Base-by-base conservation (phyloP, 345 rosid genomes). In the Triadica sebifera region DNA sequence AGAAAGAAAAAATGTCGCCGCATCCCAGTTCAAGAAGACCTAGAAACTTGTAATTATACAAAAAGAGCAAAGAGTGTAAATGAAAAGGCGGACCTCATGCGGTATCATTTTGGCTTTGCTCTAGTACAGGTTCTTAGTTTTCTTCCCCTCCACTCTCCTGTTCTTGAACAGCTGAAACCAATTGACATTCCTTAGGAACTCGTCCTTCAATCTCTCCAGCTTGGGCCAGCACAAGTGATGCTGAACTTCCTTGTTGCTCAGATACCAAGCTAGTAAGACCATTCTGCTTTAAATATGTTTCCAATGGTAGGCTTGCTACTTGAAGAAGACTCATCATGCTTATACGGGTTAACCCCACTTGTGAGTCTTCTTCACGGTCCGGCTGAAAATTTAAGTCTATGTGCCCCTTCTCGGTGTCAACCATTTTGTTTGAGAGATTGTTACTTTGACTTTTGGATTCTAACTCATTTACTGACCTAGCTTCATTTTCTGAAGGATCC, bases 361-460 rank as follows among this genome's bases (percentile, higher is more conserved):
- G 86, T 2, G 50, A 59, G 5, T 82, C 87, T 34, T 88, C 92
- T 20, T 83, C 87, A 5, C 85, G 88, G 24, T 79, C 88, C 4
- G 99, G 99, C 72, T 88, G 90, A 75, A 85, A 82, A 80, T 95
- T 95, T 75, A 93, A 85, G 85, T 95, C 98, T 70, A 93, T 84
- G 73, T 84, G 79, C 69, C 87, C 96, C 67, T 88, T 92, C 46
- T 80, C 69, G 25, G 78, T 49, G 67, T 87, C 93, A 45, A 79
- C 69, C 68, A 79, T 10, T 20, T 83, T 85, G 73, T n/a, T 69
- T 12, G 85, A 53, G 11, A 73, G 76, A 62, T 85, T 81, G 76
- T 82, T 82, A 81, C 64, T 83, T 67, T 75, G 87, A 85, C 81
- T 80, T 79, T 80, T 84, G 58, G 91, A 76, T 71, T 86, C 89